Conservation (phyloP, 2,329 filamentous ascomycete genomes). For the Penicillium sp. region DNA sequence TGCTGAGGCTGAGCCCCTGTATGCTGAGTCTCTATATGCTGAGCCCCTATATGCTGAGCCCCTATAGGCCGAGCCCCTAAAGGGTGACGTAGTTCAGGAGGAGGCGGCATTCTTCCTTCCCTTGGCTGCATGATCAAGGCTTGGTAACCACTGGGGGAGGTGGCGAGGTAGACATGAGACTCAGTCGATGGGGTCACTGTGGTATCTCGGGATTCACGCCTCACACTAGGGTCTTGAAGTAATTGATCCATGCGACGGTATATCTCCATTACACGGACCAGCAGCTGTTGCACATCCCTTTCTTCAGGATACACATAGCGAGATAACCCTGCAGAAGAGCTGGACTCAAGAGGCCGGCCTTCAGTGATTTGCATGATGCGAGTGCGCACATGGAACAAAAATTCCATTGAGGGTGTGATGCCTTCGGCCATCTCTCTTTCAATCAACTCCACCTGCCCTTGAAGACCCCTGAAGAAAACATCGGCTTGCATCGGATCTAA, state of each 20-base stretch:
- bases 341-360: neutral
- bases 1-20: neutral
- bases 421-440: neutral
- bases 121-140: neutral
- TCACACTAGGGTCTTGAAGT: neutral
- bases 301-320: no score
- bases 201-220: no score
- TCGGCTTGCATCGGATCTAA: neutral
- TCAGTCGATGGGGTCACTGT: neutral
- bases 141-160: neutral
- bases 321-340: no score
- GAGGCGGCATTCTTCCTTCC: neutral
- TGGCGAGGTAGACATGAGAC: neutral
- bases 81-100: neutral
- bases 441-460: neutral
- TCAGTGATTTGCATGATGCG: neutral
- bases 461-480: neutral
- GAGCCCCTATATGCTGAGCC: neutral
- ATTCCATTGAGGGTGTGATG: neutral
- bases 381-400: neutral
- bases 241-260: neutral
- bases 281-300: neutral
- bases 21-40: no score
- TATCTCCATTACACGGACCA: neutral
- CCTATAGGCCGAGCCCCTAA: neutral